Evolutionary conservation across 306 rosid species (phyloP).

Genomic region (Quercus wislizeni): DNA sequence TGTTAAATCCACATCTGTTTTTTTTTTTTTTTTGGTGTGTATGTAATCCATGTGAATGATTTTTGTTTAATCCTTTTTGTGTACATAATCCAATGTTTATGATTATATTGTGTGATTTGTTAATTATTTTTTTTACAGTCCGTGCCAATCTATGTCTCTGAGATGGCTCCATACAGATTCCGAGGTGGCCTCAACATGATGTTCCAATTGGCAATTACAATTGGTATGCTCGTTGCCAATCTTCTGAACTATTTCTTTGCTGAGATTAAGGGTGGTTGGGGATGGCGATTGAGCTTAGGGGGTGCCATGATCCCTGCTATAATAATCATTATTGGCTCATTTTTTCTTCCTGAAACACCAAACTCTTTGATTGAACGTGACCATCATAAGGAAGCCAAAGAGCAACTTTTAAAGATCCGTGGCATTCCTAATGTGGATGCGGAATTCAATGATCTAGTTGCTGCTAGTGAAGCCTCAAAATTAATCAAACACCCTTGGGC

Average conservation of each 20-base stretch:
- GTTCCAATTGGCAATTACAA: conserved; percentile 72
- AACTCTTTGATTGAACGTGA: conserved; percentile 65
- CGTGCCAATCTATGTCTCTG: conserved; percentile 79
- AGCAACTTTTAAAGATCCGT: conserved; percentile 42
- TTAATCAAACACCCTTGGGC: conserved; percentile 55
- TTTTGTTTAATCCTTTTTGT: too few relatives aligned
- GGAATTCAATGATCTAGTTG: conserved; percentile 52
- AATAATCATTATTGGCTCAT: conserved; percentile 47
- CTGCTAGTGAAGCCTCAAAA: conserved; percentile 53
- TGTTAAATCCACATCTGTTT: too few relatives aligned
- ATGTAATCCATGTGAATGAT: too few relatives aligned
- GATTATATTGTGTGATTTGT: not conserved
- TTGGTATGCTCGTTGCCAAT: conserved; percentile 67
- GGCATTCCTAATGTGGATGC: conserved; percentile 51
- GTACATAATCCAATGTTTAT: not conserved
- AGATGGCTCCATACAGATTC: conserved; percentile 63
- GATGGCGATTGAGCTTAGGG: conserved; percentile 81
- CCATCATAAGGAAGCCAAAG: conserved; percentile 37
- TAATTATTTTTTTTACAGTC: conserved; percentile 34
- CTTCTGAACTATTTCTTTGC: conserved; percentile 57
- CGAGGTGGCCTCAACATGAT: conserved; percentile 70
- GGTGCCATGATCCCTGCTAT: conserved; percentile 73
- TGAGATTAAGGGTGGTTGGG: conserved; percentile 50
- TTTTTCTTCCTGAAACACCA: conserved; percentile 73
- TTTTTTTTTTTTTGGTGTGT: too few relatives aligned